Percentiles rank a stretch among this genome's conserved stretches.
Conservation (phyloP, 2,329 filamentous ascomycete species). For the Colletotrichum higginsianum region DNA sequence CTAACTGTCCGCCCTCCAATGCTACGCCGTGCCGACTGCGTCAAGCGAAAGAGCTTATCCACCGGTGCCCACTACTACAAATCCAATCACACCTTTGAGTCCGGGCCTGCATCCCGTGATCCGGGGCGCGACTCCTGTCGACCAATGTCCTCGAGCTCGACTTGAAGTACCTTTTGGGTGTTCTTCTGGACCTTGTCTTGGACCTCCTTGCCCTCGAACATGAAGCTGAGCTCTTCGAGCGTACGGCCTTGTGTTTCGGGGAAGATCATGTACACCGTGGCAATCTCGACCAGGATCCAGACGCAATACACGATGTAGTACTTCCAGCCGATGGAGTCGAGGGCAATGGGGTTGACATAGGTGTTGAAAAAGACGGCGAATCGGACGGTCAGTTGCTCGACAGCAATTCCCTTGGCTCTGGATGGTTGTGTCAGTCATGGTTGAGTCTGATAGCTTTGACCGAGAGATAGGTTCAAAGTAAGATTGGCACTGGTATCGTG, state of each 20-base stretch:
- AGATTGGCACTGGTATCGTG: background rate
- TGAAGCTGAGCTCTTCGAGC: slow-evolving; percentile 75
- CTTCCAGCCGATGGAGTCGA: slow-evolving; percentile 57
- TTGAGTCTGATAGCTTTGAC: background rate
- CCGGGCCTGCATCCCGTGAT: background rate
- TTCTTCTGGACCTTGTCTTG: slow-evolving; percentile 41
- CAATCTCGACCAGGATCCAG: slow-evolving; percentile 59
- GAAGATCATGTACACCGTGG: slow-evolving; percentile 83
- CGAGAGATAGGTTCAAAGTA: accelerated
- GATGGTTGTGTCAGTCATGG: background rate
- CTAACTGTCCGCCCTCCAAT: background rate
- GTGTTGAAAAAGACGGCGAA: slow-evolving; percentile 62
- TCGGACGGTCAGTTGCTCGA: slow-evolving; percentile 56
- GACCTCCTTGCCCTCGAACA: slow-evolving; percentile 43
- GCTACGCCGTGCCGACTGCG: background rate
- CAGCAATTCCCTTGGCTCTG: slow-evolving; percentile 55
- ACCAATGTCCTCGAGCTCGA: slow-evolving; percentile 29
- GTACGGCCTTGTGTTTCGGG: slow-evolving; percentile 87
- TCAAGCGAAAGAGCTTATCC: too few relatives aligned
- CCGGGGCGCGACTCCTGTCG: background rate
- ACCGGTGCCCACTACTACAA: too few relatives aligned
- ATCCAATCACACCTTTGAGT: slow-evolving; percentile 7
- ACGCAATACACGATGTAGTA: slow-evolving; percentile 61
- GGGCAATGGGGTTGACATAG: slow-evolving; percentile 62
- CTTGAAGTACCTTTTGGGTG: slow-evolving; percentile 41